Evolutionary conservation across 768 basidiomycete genomes (phyloP), one percentile per base, ranked within the genome.

Genomic region (Tulasnella sp.): DNA sequence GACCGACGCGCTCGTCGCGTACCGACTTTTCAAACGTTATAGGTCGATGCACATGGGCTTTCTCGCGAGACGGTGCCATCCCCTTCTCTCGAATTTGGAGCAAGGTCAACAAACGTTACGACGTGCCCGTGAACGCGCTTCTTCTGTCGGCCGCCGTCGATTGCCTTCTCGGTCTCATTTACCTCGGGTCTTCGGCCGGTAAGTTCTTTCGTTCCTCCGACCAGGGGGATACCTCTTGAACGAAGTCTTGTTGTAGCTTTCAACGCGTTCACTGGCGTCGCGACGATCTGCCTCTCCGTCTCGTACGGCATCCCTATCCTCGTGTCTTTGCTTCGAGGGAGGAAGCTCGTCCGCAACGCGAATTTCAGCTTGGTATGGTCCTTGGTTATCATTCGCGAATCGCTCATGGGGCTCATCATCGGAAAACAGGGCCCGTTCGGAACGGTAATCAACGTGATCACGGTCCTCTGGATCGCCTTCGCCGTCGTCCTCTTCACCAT

Each of bases 401-500:
- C 19, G 67, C 32, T 47, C 7, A 41, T n/a, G 22, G 34, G 52
- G 4, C 22, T 19, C 1, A 19, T 47, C 40, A 14, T 12, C 29
- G 12, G 67, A 39, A 7, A 75, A 77, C 22, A 66, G 8, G 88
- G 86, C 0, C 79, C 76, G 32, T 79, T 80, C 72, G 88, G 88
- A 0, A 77, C 73, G 36, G 29, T 79, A 47, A 79, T 87, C 8
- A 89, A 90, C 77, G 75, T 77, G 11, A 76, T 84, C 19, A 85
- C 87, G 4, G 81, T 89, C 11, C 65, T 84, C n/a, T 89, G 89
- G 89, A 81, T 85, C 72, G 62, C 79, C 66, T 87, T 90, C 67
- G 84, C 87, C 77, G 85, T 87, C 52, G 84, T 89, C 37, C 76
- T 90, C 74, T 89, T 89, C 76, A 88, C 87, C 29, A 89, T 90